phyloP scores from a whole-genome alignment of 345 rosid genomes.

The Citrus hindsii region DNA sequence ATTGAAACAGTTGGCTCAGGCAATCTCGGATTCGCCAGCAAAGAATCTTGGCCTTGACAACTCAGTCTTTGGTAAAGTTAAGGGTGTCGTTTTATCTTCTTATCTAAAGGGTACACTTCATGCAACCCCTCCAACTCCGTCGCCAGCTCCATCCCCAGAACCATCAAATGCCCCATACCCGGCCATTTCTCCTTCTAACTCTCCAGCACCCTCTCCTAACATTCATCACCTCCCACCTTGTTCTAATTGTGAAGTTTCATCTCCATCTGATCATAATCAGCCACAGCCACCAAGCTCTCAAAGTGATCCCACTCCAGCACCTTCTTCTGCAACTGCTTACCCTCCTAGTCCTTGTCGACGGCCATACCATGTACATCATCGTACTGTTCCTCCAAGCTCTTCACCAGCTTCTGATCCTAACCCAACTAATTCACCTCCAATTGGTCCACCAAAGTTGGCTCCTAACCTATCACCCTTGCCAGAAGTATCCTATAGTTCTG shows the following conservation, averaged over 20 bases:
- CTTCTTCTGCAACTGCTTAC: conserved; percentile 17
- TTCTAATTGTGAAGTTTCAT: conserved; percentile 11
- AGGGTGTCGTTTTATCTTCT: conserved; percentile 53
- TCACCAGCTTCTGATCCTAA: conserved; percentile 28
- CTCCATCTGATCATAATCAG: conserved; percentile 18
- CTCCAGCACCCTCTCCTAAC: conserved; percentile 32
- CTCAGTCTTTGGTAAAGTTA: conserved; percentile 73
- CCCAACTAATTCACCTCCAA: conserved; percentile 21
- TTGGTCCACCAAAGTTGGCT: conserved; percentile 22
- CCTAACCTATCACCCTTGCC: conserved; percentile 33
- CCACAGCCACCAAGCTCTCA: conserved; percentile 14
- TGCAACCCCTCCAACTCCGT: conserved; percentile 39
- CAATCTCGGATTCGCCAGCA: conserved; percentile 36
- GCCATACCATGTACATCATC: neutral
- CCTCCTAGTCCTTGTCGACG: conserved; percentile 22
- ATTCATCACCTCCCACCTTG: conserved; percentile 17
- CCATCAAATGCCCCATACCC: conserved; percentile 30
- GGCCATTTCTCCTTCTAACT: conserved; percentile 21
- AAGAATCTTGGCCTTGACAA: conserved; percentile 76
- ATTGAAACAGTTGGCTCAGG: conserved; percentile 59
- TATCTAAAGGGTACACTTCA: conserved; percentile 33
- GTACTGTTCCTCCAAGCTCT: conserved; percentile 24
- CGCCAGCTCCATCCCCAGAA: conserved; percentile 45
- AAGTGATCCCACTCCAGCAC: conserved; percentile 18
- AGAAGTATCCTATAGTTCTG: conserved; percentile 22